phyloP scores from a whole-genome alignment of 2,329 filamentous ascomycete genomes.

The Arthroderma sp. region DNA sequence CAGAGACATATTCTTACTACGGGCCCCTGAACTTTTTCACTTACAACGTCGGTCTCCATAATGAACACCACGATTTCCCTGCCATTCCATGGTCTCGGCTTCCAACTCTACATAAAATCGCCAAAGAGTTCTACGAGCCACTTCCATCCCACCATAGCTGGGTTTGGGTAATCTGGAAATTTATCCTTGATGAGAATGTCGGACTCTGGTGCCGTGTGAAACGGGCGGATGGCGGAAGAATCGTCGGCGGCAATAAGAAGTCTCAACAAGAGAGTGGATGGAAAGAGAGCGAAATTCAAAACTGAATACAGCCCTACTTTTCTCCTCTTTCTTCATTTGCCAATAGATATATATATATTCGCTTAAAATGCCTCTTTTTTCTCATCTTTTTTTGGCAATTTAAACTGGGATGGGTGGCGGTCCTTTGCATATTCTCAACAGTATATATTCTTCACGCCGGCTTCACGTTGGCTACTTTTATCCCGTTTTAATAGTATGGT shows the following conservation, averaged over 20 bases:
- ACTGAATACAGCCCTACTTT: conserved; percentile 24
- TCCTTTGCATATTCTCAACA: no score
- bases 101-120: conserved; percentile 61
- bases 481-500: no score
- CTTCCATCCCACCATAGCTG: conserved; percentile 81
- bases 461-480: no score
- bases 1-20: conserved; percentile 97
- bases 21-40: conserved; percentile 81
- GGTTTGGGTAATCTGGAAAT: conserved; percentile 88
- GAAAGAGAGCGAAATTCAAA: conserved; percentile 58
- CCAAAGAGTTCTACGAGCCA: conserved; percentile 80
- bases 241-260: conserved; percentile 36
- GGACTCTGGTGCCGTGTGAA: conserved; percentile 89
- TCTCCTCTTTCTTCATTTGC: no score
- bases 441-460: no score
- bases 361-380: no score
- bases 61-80: conserved; percentile 98
- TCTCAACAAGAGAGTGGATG: conserved; percentile 41
- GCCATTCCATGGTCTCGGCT: conserved; percentile 90
- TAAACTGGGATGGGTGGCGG: no score
- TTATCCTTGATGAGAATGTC: conserved; percentile 79
- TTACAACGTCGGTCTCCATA: conserved; percentile 96
- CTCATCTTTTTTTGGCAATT: no score
- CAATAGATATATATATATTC: no score
- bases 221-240: conserved; percentile 61